Evolutionary conservation across 192 early-diverging fungal genomes (phyloP), one percentile per base, ranked within the genome.

Genomic region (Helicostylum pulchrum): DNA sequence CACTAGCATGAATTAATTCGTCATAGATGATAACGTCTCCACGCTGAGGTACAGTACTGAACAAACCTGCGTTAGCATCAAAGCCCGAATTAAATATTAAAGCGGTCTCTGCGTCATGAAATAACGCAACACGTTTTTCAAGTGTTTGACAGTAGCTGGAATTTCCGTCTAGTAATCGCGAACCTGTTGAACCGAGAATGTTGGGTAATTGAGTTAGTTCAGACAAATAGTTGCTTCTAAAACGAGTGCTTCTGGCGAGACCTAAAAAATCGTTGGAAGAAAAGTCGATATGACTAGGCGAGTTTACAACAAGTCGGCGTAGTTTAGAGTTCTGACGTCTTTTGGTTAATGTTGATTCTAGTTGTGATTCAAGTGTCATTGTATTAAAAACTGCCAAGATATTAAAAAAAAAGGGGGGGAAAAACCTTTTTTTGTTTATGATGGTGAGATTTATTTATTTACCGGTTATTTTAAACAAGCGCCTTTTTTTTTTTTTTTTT

Each of bases 31-130:
- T 73, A 8, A 77, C 67, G 75, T 87, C 88, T 7, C 77, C 82
- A 1, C 77, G 80, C 56, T 87, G 83, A n/a, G 89, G 85, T 0
- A 92, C 61, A 9, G 79, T 78, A 14, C 78, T 75, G 57, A 92
- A 87, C 49, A 94, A 77, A 2, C 84, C 78, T 1, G 85, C 74
- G 57, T 94, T 94, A 31, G 92, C 92, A 73, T 94, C 92, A 64
- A 88, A 94, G 0, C 92, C 92, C n/a, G 90, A 92, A 72, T 92
- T 90, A 70, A 94, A 92, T 0, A 91, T 73, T 31, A 94, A 70
- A 3, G 88, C 90, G 0, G 78, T 64, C 50, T 85, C 78, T 0
- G 78, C 68, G 9, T 82, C 46, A 42, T 85, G 83, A 66, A 86
- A 92, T 0, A 70, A n/a, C 1, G 89, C 84, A 30, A 94, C 81